Evolutionary conservation across 768 basidiomycete species (phyloP), one percentile per base, ranked within the genome.

Genomic region (Lactarius deliciosus): DNA sequence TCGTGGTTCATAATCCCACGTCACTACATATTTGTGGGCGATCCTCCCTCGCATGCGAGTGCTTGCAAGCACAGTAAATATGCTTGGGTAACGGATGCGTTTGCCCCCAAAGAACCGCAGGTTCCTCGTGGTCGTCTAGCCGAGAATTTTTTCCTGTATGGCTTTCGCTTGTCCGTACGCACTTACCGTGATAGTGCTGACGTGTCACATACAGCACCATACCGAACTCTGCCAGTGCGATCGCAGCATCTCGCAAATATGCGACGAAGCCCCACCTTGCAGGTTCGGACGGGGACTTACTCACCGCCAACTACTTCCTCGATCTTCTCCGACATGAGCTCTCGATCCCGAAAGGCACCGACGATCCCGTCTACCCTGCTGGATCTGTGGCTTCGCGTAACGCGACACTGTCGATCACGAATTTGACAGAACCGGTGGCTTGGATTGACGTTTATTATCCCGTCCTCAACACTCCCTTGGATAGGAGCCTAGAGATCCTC

Each of bases 371-470:
- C 62, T 94, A 83, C 73, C 77, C 85, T 25, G 91, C 92, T 22
- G 93, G 94, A 5, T 82, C 89, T 36, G 73, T 77, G 11, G 80
- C 82, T 61, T 91, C 90, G 36, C 87, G 87, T 61, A 80, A 84
- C 55, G 85, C 90, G 5, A 93, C 91, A 0, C 79, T 90, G 18
- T 74, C 76, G 22, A 78, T 86, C 50, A 72, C 77, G 8, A 78
- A 78, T 5, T 77, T 82, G 45, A 76, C 72, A 36, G 76, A 74
- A 30, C 89, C 90, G 2, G 82, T 78, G 0, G 91, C 88, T 64
- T 94, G 92, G 92, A 86, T 94, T 65, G 91, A 94, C 70, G 82
- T 83, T 43, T 97, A 98, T 76, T 96, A 90, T 76, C 94, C 96
- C 2, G 81, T 94, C 50, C 78, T 96, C 79, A 93, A 96, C 76